Evolutionary conservation across 2,329 filamentous ascomycete species (phyloP).

Genomic region (Verticillium nonalfalfae): DNA sequence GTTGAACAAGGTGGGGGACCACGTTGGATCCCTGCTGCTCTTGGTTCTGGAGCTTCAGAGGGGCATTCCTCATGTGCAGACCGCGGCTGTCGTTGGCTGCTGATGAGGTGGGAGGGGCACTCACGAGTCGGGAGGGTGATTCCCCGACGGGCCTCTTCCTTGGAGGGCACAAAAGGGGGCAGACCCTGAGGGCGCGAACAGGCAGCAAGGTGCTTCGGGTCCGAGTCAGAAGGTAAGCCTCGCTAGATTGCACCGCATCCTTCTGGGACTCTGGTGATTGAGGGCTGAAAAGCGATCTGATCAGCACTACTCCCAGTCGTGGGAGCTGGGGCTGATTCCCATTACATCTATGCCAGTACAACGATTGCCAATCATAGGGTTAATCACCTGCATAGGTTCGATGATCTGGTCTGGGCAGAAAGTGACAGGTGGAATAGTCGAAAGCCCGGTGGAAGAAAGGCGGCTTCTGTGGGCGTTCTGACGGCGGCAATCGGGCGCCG

Average conservation of each 20-base stretch:
- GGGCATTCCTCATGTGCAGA: background rate
- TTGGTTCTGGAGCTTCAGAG: background rate
- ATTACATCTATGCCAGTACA: background rate
- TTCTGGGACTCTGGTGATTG: background rate
- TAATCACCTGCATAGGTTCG: background rate
- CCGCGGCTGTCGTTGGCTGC: background rate
- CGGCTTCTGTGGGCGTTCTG: background rate
- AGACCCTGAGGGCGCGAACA: background rate
- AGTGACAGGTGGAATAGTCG: background rate
- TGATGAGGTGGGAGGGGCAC: background rate
- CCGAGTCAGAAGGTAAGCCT: background rate
- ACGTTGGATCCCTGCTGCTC: background rate
- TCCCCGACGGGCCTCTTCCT: background rate
- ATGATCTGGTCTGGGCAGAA: background rate
- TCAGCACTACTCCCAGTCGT: background rate
- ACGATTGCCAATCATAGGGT: background rate
- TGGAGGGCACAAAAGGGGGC: background rate
- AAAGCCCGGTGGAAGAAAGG: background rate
- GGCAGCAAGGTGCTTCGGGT: background rate
- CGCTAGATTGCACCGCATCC: background rate
- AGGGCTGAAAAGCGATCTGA: background rate
- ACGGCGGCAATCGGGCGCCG: background rate
- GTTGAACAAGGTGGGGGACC: background rate
- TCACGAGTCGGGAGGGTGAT: background rate
- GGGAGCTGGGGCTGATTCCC: background rate